phyloP scores from a whole-genome alignment of 225 moss, liverwort and hornwort genomes.

The Sphagnum contortum region DNA sequence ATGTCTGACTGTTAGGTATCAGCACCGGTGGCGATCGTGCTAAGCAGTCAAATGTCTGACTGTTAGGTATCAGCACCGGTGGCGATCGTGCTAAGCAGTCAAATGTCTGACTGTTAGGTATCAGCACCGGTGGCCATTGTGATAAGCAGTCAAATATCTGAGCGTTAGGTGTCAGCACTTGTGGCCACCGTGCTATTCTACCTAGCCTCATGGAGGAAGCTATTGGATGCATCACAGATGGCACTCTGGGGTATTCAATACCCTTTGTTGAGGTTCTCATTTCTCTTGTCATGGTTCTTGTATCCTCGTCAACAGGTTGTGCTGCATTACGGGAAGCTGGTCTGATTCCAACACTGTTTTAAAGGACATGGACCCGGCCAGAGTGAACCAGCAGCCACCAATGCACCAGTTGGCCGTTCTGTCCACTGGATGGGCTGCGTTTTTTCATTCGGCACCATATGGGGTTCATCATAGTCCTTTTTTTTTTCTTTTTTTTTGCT shows the following conservation, averaged over 20 bases:
- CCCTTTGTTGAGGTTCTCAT: constrained; percentile 80
- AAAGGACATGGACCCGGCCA: constrained; percentile 80
- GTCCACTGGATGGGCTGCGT: too few species aligned
- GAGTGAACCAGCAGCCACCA: too few species aligned
- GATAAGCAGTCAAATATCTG: constrained; percentile 71
- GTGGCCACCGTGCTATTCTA: constrained; percentile 90
- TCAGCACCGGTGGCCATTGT: constrained; percentile 61
- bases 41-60: too few species aligned
- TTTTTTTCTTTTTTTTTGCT: too few species aligned
- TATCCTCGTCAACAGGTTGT: constrained; percentile 91
- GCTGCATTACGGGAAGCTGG: constrained; percentile 88
- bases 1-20: too few species aligned
- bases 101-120: constrained; percentile 38
- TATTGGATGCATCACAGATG: constrained; percentile 58
- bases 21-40: too few species aligned
- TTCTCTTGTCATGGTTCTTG: constrained; percentile 82
- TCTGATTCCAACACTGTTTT: constrained; percentile 77
- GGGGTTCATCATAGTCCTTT: too few species aligned
- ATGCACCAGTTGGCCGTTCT: too few species aligned
- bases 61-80: constrained; percentile 99
- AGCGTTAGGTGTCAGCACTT: constrained; percentile 78
- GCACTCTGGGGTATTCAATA: constrained; percentile 54
- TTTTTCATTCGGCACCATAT: too few species aligned
- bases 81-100: too few species aligned
- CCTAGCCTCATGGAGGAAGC: constrained; percentile 96